Evolutionary conservation across 768 basidiomycete species (phyloP), one percentile per base, ranked within the genome.

Genomic region (Phylloporus sp.): DNA sequence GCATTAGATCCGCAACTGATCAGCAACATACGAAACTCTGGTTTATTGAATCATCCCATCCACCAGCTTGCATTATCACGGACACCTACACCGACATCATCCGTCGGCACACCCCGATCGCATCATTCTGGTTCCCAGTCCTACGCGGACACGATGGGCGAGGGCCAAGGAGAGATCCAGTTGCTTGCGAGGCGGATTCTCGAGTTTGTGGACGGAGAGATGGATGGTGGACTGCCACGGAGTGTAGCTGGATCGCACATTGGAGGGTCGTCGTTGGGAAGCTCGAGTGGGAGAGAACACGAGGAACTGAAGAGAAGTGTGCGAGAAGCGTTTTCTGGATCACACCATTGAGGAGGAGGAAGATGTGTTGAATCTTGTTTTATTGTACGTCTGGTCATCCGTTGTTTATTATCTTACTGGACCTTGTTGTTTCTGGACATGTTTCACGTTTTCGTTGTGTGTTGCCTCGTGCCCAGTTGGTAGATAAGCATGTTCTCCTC

Each of bases 151-250:
- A 91, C 89, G 88, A 91, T 36, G 3, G 90, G 85, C 3, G 91
- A 94, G 52, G 94, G 94, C 8, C 88, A 90, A 58, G 85, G 88
- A 32, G 95, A 97, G 73, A 97, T 98, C 57, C 86, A 91, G 55
- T 73, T 86, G 24, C 80, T 98, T 39, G 85, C 88, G 8, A 77
- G 86, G 40, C 81, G 91, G 56, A 97, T 97, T 46, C 71, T 95
- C 48, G 92, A 95, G 60, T 82, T 93, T 59, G 84, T 92, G 16
- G 91, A 95, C 36, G 81, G 81, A 24, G 88, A 88, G 43, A 63
- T 75, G 1, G 87, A 88, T 27, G 78, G 75, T 8, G 68, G 78
- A 32, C 71, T 80, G 47, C 78, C 84, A 6, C 80, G 80, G 38
- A 87, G 85, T 60, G 76, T 79, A 23, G 71, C 80, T 13, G 80